Base-by-base conservation (phyloP, 306 rosid species). In the Prunus mira region DNA sequence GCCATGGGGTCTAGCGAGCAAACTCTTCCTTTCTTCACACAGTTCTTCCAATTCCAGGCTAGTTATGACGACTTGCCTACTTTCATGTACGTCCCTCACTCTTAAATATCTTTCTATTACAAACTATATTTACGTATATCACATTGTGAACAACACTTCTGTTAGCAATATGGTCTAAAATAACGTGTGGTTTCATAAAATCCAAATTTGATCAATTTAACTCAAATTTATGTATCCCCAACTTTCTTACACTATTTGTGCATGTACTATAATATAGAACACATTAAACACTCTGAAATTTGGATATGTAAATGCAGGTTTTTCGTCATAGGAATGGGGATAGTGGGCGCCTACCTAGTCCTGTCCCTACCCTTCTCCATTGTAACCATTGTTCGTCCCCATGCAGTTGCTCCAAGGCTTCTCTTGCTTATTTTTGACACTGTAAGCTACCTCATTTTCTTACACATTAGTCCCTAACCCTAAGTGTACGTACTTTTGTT, bases 11-110 rank as follows among this genome's bases (percentile, higher is more conserved):
- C 76, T 8, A 79, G 81, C 25, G 92, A 81, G 43, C 74, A 89
- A 25, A 81, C 80, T 46, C 93, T 91, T 22, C 90, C 93, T 50
- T 91, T 89, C 83, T 84, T 86, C 90, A 91, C 93, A 64, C 93
- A 89, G 78, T 87, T 91, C 86, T 84, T 89, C 83, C 89, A 86
- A 64, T 91, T 91, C 68, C 86, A 86, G 79, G 91, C 97, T 17
- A 80, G 88, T 47, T 89, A 87, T 22, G 88, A 87, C 15, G 87
- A 85, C 66, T 79, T 91, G 43, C 71, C 90, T 12, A 47, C 96
- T 66, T 87, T 89, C 96, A 90, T 71, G 8, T 34, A 34, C 41
- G 41, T 0, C 41, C 9, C 41, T 34, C 41, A 34, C 41, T 34
- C 41, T 34, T 34, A 34, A 34, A 34, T 34, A 34, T 34, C 41